A percentile compares a stretch with the other conserved stretches of the same genome.
Evolutionary conservation across 495 filamentous ascomycete species (phyloP).

Genomic region (Penicillium turbatum): DNA sequence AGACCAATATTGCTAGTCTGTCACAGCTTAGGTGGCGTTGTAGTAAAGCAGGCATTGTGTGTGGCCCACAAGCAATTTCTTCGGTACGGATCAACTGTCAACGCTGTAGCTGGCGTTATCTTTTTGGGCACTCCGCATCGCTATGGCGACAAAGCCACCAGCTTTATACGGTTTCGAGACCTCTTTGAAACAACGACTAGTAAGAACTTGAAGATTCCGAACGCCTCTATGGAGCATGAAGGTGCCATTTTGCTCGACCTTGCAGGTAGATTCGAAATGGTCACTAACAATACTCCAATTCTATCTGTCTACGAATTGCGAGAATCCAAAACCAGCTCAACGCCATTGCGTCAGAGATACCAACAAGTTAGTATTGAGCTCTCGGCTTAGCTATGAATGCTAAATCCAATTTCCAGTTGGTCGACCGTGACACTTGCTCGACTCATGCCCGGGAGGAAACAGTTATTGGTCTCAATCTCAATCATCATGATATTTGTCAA

Average conservation of each 20-base stretch:
- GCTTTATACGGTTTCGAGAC: constrained; percentile 6
- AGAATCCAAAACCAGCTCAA: constrained; percentile 6
- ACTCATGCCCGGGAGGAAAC: constrained; percentile 19
- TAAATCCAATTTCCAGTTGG: constrained; percentile 9
- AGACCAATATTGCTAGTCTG: constrained; percentile 7
- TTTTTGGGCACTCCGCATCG: constrained; percentile 25
- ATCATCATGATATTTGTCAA: constrained; percentile 15
- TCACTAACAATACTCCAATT: constrained; percentile 16
- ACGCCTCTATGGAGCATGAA: background rate
- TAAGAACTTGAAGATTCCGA: constrained; percentile 10
- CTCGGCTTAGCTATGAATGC: background rate
- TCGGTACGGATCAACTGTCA: constrained; percentile 19
- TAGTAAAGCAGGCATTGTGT: constrained; percentile 42
- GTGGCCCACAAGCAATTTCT: constrained; percentile 21
- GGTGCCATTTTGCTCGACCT: constrained; percentile 14
- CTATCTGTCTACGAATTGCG: constrained; percentile 11
- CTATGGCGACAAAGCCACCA: constrained; percentile 17
- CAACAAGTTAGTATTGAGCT: constrained; percentile 13
- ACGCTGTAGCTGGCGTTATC: constrained; percentile 34
- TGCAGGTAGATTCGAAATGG: constrained; percentile 16
- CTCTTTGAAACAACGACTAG: constrained; percentile 14
- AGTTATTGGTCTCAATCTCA: constrained; percentile 13
- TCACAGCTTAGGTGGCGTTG: constrained; percentile 46
- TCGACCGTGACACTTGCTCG: constrained; percentile 14
- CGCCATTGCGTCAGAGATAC: constrained; percentile 8